phyloP scores from a whole-genome alignment of 176 grass and related monocot species.

The Aegilops speltoides region DNA sequence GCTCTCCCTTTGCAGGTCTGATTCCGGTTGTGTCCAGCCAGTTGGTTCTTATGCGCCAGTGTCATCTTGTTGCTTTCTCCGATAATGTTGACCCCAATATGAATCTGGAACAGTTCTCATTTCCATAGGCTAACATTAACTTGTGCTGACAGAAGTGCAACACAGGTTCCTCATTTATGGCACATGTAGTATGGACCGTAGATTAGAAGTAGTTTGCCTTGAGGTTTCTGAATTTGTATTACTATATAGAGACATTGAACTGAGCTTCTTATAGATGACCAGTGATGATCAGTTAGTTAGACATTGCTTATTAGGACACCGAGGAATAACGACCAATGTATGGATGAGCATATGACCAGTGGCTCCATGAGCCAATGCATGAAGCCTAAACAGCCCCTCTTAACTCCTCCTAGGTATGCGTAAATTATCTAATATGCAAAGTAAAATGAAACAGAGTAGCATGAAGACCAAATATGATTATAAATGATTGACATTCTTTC shows the following conservation, averaged over 20 bases:
- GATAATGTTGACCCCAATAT: neutral
- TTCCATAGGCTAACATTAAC: constrained; percentile 27
- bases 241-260: constrained; percentile 2
- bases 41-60: neutral
- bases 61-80: neutral
- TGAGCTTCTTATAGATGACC: neutral
- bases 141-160: neutral
- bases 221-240: constrained; percentile 4
- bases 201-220: neutral
- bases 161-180: neutral
- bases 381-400: neutral
- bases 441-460: neutral
- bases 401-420: neutral
- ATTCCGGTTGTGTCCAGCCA: neutral
- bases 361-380: too few species aligned
- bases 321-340: too few species aligned
- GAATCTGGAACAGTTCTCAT: neutral
- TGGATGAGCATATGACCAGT: too few species aligned
- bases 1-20: neutral
- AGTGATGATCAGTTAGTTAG: constrained; percentile 4
- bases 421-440: neutral
- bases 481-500: neutral
- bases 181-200: neutral
- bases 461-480: constrained; percentile 4
- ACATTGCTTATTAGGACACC: neutral